Percentiles rank a stretch among this genome's conserved stretches.
These are phyloP conservation scores for Paraconiothyrium sp. DNA, from an alignment of 2,329 filamentous ascomycete genomes.

Conservation along the genomic window DNA sequence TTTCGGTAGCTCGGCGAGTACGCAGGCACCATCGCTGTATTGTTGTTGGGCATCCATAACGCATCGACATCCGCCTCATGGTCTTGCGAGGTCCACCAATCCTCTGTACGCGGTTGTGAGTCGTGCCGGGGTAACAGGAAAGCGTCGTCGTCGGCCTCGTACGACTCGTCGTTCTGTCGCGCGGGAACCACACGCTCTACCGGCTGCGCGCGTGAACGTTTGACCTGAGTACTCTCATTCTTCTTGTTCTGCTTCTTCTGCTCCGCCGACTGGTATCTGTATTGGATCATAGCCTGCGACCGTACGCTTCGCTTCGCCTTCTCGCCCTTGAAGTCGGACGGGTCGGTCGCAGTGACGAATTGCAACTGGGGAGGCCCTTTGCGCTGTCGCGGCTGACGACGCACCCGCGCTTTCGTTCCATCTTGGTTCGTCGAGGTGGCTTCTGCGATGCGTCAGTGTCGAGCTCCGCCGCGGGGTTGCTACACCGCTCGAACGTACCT, in stretches of 20 bases:
- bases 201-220: neutral
- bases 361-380: constrained; percentile 40
- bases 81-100: constrained; percentile 1
- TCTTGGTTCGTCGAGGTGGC: neutral
- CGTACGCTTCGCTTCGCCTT: constrained; percentile 40
- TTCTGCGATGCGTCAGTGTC: constrained; percentile 15
- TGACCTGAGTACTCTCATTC: neutral
- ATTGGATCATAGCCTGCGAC: constrained; percentile 46
- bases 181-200: constrained; percentile 19
- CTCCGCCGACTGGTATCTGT: constrained; percentile 33
- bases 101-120: constrained; percentile 9
- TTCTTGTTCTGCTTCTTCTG: constrained; percentile 20
- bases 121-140: neutral
- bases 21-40: neutral
- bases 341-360: constrained; percentile 44
- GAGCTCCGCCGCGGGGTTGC: constrained; percentile 6
- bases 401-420: constrained; percentile 18
- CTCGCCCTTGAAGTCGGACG: constrained; percentile 42
- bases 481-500: neutral
- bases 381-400: constrained; percentile 31
- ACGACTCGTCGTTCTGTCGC: neutral
- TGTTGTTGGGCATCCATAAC: neutral
- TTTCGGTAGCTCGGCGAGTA: constrained; percentile 16
- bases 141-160: neutral
- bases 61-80: neutral